Evolutionary conservation across 2,329 filamentous ascomycete genomes (phyloP).

Genomic region (Septoria petroselini): DNA sequence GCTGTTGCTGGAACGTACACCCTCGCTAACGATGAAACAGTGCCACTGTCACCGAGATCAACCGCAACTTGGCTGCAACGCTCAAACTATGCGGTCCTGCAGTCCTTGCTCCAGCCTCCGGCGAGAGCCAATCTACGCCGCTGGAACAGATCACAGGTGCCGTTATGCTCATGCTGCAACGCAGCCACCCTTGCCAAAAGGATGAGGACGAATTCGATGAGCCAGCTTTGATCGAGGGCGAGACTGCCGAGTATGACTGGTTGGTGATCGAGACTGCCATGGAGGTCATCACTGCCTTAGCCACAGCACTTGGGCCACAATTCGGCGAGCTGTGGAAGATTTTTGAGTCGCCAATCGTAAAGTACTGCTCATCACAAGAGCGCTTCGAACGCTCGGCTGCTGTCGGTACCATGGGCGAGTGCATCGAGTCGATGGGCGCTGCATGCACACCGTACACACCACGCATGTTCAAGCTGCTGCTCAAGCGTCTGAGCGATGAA

Average conservation of each 20-base stretch:
- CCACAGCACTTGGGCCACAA: slow-evolving; percentile 72
- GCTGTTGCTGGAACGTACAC: slow-evolving; percentile 73
- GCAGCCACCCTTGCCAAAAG: slow-evolving; percentile 88
- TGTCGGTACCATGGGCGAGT: slow-evolving; percentile 88
- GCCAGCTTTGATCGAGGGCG: slow-evolving; percentile 62
- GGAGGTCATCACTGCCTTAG: slow-evolving; percentile 82
- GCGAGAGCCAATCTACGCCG: slow-evolving; percentile 50
- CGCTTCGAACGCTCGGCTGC: slow-evolving; percentile 83
- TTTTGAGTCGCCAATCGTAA: slow-evolving; percentile 87
- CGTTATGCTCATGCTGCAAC: slow-evolving; percentile 75
- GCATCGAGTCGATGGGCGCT: slow-evolving; percentile 76
- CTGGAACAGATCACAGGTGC: slow-evolving; percentile 66
- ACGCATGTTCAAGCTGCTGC: slow-evolving; percentile 71
- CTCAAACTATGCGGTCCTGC: slow-evolving; percentile 88
- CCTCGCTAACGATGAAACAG: slow-evolving; percentile 57
- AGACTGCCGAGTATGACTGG: slow-evolving; percentile 96
- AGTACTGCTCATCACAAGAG: slow-evolving; percentile 82
- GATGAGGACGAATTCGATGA: slow-evolving; percentile 82
- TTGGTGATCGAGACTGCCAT: slow-evolving; percentile 90
- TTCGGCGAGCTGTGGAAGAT: slow-evolving; percentile 93
- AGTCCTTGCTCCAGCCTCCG: slow-evolving; percentile 64
- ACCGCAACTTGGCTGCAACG: slow-evolving; percentile 85
- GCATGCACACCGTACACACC: slow-evolving; percentile 79
- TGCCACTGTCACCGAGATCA: slow-evolving; percentile 88
- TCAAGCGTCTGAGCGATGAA: slow-evolving; percentile 84